A percentile compares a stretch with the other conserved stretches of the same genome.
Conservation (phyloP, 768 basidiomycete species). For the Gloeopeniophorella convolvens region DNA sequence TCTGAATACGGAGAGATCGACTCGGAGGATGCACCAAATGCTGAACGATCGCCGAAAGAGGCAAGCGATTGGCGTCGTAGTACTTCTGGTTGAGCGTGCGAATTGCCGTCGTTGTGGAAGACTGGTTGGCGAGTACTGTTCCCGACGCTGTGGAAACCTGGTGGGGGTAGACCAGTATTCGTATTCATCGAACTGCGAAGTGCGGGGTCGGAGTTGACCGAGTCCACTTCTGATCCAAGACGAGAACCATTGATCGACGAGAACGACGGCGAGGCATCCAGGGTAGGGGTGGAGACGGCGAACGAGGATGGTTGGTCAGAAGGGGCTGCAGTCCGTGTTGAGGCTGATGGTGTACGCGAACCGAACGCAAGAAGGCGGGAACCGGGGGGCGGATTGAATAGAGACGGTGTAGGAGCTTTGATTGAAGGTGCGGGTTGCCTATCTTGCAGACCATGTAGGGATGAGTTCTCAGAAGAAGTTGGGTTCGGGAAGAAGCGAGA, state of each 20-base stretch:
- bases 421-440: constrained; percentile 10
- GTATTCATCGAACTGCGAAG: not conserved
- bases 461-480: constrained; percentile 3
- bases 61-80: constrained; percentile 16
- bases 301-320: constrained; percentile 19
- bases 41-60: constrained; percentile 12
- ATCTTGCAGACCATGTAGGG: constrained; percentile 13
- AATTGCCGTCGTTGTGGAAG: constrained; percentile 6
- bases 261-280: constrained; percentile 21
- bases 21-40: constrained; percentile 4
- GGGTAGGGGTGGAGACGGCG: constrained; percentile 15
- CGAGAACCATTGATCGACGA: constrained; percentile 11
- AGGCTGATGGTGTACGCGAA: constrained; percentile 25
- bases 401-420: constrained; percentile 24
- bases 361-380: constrained; percentile 40
- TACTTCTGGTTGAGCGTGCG: constrained; percentile 4
- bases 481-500: constrained; percentile 35
- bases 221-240: constrained; percentile 1
- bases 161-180: not conserved
- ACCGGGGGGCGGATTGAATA: constrained; percentile 36
- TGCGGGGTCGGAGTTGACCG: not conserved
- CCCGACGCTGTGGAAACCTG: constrained; percentile 8
- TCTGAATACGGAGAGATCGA: constrained; percentile 8
- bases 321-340: constrained; percentile 6
- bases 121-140: constrained; percentile 5